Percentiles rank a stretch among this genome's conserved stretches.
Evolutionary conservation across 192 early-diverging fungal genomes (phyloP).

Genomic region (Funneliformis geosporum): DNA sequence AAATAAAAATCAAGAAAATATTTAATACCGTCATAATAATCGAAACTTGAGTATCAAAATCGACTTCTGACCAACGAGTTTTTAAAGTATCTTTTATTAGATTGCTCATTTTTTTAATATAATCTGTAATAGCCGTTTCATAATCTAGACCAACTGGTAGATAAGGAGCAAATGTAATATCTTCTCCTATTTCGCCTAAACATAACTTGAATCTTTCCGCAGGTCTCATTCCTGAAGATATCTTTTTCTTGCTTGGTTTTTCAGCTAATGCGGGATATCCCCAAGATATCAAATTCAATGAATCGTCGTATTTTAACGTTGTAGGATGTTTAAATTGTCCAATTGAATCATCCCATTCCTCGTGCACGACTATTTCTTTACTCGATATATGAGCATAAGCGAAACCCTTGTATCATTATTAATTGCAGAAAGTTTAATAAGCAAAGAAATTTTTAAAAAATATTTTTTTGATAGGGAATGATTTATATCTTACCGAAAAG

Average conservation of each 20-base stretch:
- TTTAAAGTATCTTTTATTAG: neutral
- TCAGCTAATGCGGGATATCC: neutral
- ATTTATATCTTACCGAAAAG: neutral
- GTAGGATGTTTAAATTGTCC: neutral
- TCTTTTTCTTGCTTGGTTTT: neutral
- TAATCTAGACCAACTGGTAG: neutral
- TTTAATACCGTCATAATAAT: neutral
- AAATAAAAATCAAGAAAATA: no score
- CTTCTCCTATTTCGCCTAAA: neutral
- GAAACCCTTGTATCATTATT: neutral
- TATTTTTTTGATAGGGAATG: neutral
- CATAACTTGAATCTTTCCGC: neutral
- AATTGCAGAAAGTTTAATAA: neutral
- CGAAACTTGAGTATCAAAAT: neutral
- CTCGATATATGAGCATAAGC: neutral
- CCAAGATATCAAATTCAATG: neutral
- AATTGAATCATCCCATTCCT: neutral
- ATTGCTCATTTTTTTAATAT: neutral
- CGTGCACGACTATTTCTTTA: neutral
- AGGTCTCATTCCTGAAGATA: neutral
- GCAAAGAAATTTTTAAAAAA: neutral
- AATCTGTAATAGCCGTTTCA: conserved; percentile 1
- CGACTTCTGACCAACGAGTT: neutral
- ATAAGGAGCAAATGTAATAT: neutral
- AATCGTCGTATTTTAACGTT: neutral